phyloP scores from a whole-genome alignment of 345 rosid genomes.

The Brassica nigra region DNA sequence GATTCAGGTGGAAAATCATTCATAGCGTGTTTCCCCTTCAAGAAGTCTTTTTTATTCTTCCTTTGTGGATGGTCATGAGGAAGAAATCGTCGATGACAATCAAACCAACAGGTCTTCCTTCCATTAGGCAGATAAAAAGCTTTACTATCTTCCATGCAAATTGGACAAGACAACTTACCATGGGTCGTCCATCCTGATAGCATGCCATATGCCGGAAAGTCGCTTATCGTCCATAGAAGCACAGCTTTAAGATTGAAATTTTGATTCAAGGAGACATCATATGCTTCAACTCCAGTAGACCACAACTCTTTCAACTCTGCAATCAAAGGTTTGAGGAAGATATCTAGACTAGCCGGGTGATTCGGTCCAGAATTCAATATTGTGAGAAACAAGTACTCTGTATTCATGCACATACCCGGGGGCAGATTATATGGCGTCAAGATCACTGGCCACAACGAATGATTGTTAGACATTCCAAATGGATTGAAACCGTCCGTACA shows the following conservation, averaged over 20 bases:
- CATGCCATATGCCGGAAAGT: background rate
- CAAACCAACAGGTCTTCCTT: background rate
- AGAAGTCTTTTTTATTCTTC: background rate
- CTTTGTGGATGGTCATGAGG: background rate
- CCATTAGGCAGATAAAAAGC: background rate
- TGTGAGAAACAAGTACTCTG: background rate
- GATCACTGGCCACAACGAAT: too few species aligned
- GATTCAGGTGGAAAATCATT: background rate
- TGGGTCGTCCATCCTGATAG: background rate
- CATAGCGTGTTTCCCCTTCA: background rate
- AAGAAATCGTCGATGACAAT: background rate
- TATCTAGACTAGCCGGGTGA: background rate
- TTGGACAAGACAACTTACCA: background rate
- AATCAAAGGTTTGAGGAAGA: background rate
- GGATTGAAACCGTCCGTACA: background rate
- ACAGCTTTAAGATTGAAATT: background rate
- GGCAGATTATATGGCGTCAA: background rate
- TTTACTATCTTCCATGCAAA: background rate
- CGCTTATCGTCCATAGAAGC: background rate
- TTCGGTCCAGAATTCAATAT: background rate
- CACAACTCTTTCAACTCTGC: background rate
- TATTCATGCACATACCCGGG: background rate
- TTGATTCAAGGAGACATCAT: background rate
- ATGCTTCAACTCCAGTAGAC: background rate
- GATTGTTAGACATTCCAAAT: background rate